Evolutionary conservation across 495 filamentous ascomycete species (phyloP), one percentile per base, ranked within the genome.

Genomic region (Aspergillus mulundensis): DNA sequence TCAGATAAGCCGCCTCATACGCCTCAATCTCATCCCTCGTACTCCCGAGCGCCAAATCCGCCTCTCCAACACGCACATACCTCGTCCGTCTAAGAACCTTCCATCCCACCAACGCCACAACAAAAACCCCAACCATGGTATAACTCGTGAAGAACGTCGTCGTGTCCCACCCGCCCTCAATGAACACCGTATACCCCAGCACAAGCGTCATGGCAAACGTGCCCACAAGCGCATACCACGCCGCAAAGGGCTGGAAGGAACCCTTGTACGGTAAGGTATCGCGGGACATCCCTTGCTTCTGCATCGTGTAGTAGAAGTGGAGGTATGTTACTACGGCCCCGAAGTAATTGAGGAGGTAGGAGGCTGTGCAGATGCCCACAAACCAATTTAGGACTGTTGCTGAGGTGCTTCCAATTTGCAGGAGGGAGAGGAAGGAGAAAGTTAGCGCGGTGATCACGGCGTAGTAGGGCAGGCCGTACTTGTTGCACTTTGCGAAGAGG

Each of bases 251-350:
- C 40, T 76, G 72, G 7, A 55, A 50, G 15, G 25, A 44, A 21
- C 67, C 67, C 8, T 50, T 24, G 39, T 70, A 76, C 2, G 72
- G 70, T 1, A 75, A 36, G 0, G 48, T 60, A 2, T 50, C 41
- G 6, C 74, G 67, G 32, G 62, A 61, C 18, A 78, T 57, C 1
- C 70, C 71, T 49, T 75, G 71, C 7, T 41, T 52, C 18, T 62
- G 60, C 21, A 70, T 53, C 2, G 74, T 67, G 5, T 60, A 51
- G 46, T 74, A 66, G 61, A 76, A 50, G 74, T 64, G 61, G n/a
- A 73, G 46, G 48, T 73, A 87, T 1, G 82, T 86, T 7, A 81
- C 58, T 38, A 67, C 69, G 57, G 81, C 81, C 60, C 76, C 67
- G 36, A 71, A 61, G 59, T 70, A 74, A 57, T 75, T 70, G 40